These are phyloP conservation scores for Draba incana DNA, from an alignment of 345 rosid species.

Conservation along the genomic window DNA sequence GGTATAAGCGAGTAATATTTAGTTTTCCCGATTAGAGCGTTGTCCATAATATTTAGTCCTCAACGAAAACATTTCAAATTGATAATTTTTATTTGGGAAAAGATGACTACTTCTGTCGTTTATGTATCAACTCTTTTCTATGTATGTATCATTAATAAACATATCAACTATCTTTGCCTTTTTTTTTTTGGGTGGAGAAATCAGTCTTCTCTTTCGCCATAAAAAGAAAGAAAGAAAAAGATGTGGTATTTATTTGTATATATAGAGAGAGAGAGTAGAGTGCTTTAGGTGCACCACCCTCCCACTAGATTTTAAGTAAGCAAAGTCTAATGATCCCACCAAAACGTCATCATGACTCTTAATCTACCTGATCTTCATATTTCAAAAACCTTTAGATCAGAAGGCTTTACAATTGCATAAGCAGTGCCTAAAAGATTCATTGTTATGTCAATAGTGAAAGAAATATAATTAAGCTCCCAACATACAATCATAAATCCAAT, in stretches of 20 bases:
- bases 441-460: no score
- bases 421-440: no score
- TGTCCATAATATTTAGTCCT: slow-evolving; percentile 1
- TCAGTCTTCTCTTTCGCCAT: slow-evolving; percentile 5
- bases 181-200: slow-evolving; percentile 19
- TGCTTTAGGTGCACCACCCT: slow-evolving; percentile 37
- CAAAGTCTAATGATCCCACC: background rate
- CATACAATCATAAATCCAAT: no score
- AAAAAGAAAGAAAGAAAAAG: background rate
- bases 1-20: no score
- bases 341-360: no score
- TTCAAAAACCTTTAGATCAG: no score
- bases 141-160: background rate
- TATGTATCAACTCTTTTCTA: background rate
- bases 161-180: slow-evolving; percentile 10
- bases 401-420: no score
- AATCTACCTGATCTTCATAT: no score
- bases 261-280: background rate
- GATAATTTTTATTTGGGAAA: background rate
- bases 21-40: slow-evolving; percentile 3
- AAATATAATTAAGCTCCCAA: no score
- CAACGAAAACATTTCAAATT: background rate
- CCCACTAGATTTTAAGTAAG: slow-evolving; percentile 17
- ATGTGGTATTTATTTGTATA: background rate
- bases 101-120: background rate